Evolutionary conservation across 2,329 filamentous ascomycete species (phyloP).

Genomic region (Aspergillus tanneri): DNA sequence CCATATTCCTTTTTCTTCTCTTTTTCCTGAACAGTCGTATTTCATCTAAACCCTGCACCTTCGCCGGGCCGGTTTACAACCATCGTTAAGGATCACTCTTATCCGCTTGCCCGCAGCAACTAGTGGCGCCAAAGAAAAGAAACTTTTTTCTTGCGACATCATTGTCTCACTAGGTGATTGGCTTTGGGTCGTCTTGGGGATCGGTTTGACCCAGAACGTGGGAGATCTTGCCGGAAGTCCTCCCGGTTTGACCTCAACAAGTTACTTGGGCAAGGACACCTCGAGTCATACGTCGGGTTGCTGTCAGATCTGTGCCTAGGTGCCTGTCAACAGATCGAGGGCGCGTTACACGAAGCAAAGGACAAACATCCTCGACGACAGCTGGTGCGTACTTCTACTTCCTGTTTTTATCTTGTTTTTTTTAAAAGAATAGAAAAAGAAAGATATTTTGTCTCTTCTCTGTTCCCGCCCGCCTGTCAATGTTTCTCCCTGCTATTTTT

Average conservation of each 20-base stretch:
- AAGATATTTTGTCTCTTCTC: conserved; percentile 3
- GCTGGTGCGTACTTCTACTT: conserved; percentile 28
- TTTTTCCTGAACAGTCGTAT: too few relatives aligned
- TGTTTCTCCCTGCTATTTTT: not conserved
- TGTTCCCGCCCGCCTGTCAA: too few relatives aligned
- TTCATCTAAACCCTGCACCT: conserved; percentile 18
- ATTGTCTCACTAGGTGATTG: not conserved
- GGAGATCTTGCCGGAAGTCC: conserved; percentile 7
- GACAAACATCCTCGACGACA: conserved; percentile 35
- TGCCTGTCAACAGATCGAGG: conserved; percentile 29
- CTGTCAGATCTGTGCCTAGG: conserved; percentile 23
- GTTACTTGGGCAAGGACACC: conserved; percentile 7
- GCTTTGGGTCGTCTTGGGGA: not conserved
- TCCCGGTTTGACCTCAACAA: conserved; percentile 10
- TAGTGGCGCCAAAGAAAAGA: conserved; percentile 14
- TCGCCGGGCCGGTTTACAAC: conserved; percentile 29
- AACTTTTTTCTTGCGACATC: not conserved
- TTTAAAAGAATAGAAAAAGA: too few relatives aligned
- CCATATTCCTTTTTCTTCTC: too few relatives aligned
- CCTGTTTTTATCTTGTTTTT: conserved; percentile 7
- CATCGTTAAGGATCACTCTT: conserved; percentile 23
- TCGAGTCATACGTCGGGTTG: conserved; percentile 21
- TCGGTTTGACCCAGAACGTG: conserved; percentile 11
- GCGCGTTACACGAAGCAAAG: conserved; percentile 34
- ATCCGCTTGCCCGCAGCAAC: conserved; percentile 19